Evolutionary conservation across 805 yeast genomes (phyloP), one percentile per base, ranked within the genome.

Genomic region (Hanseniaspora guilliermondii): DNA sequence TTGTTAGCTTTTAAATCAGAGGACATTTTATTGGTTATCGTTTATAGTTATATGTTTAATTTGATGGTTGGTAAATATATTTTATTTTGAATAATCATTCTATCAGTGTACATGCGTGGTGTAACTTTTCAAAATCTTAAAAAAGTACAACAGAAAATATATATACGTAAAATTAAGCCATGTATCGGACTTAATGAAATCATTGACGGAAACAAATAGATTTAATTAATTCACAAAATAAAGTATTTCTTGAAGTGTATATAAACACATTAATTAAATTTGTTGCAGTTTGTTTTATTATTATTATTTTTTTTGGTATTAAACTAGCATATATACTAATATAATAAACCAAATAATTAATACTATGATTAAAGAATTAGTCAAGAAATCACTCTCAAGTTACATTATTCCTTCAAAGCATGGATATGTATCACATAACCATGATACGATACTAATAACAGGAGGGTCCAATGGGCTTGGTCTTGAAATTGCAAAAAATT

Each of bases 391-490:
- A 55, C 57, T 57, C 39, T 70, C 79, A 0, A 70, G 73, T 27
- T 41, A 65, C 2, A 30, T 78, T 1, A 64, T 80, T 21, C 86
- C 86, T 1, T 75, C 73, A 55, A 70, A 68, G 11, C 75, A 76
- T 57, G 82, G 79, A 38, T 76, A 78, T 0, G 27, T 46, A 4
- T 39, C 40, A 8, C 41, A 41, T 7, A 65, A 63, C 24, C 66
- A 71, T 11, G 95, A 86, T 61, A 71, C 83, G 11, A 83, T 80
- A 0, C 67, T 88, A 4, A 70, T 91, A 21, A 89, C 97, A 0
- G 97, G 97, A 0, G 97, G 97, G 0, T 64, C 77, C 3, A 70
- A 79, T 0, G 97, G 97, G 0, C 71, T 91, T 9, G 97, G 97
- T 0, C 69, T 68, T 41, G 85, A 79, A 58, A 58, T 91, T 3